phyloP scores from a whole-genome alignment of 2,329 filamentous ascomycete genomes.

The Celoporthe dispersa region DNA sequence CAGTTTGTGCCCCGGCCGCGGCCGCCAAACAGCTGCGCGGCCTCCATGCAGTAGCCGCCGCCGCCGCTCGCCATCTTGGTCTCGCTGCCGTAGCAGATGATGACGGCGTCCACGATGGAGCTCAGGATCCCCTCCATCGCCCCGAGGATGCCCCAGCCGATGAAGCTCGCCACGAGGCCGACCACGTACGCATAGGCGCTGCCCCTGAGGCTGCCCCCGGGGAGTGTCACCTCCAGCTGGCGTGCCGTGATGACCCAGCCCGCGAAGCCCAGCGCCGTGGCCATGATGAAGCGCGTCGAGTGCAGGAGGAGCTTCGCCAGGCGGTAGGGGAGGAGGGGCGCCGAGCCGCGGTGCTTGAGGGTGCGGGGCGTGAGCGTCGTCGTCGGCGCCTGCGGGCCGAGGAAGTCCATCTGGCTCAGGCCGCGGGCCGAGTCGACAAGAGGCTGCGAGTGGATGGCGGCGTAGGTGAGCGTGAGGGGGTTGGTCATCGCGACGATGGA shows the following conservation, averaged over 20 bases:
- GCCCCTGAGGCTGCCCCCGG: conserved; percentile 63
- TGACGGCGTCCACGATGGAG: conserved; percentile 83
- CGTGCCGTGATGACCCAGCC: conserved; percentile 96
- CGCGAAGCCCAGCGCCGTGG: conserved; percentile 84
- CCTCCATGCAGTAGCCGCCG: conserved; percentile 88
- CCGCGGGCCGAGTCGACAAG: conserved; percentile 78
- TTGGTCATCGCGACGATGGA: conserved; percentile 87
- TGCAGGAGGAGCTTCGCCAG: conserved; percentile 91
- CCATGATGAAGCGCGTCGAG: conserved; percentile 89
- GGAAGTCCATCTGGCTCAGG: conserved; percentile 79
- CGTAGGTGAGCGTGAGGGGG: conserved; percentile 88
- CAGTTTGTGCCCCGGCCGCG: conserved; percentile 33
- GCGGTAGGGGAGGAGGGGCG: conserved; percentile 77
- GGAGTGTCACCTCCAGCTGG: conserved; percentile 67
- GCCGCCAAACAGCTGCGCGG: conserved; percentile 84
- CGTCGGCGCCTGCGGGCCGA: conserved; percentile 73
- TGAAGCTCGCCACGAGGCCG: conserved; percentile 87
- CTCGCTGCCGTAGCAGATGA: conserved; percentile 96
- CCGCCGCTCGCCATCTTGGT: conserved; percentile 68
- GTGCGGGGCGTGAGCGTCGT: conserved; percentile 68
- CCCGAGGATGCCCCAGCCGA: conserved; percentile 91
- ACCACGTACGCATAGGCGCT: conserved; percentile 95
- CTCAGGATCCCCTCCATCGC: conserved; percentile 88
- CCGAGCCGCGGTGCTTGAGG: conserved; percentile 46
- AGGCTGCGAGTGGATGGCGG: conserved; percentile 88